Percentiles rank a stretch among this genome's conserved stretches.
phyloP scores from a whole-genome alignment of 164 flowering plant species.

The Vitis riparia region DNA sequence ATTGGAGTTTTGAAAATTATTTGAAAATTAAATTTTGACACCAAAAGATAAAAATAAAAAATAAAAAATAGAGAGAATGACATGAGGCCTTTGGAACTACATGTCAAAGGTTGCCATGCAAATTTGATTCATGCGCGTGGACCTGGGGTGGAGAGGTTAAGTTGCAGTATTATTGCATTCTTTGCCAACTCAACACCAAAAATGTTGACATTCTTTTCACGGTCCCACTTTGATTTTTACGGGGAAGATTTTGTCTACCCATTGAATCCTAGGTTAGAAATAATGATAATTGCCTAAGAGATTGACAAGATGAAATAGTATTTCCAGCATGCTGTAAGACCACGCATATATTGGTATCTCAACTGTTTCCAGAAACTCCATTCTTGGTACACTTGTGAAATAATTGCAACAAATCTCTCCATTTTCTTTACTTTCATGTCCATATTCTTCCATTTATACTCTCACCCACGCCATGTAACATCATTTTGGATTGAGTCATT shows the following conservation, averaged over 20 bases:
- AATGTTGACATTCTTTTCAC: conserved; percentile 92
- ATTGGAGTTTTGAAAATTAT: too few species aligned
- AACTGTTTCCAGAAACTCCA: conserved; percentile 86
- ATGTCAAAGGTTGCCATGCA: too few species aligned
- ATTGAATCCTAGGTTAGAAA: conserved; percentile 93
- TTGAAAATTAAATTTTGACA: too few species aligned
- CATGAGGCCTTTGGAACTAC: too few species aligned
- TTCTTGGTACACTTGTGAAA: conserved; percentile 42
- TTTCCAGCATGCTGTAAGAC: conserved; percentile 95
- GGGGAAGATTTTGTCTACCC: conserved; percentile 87
- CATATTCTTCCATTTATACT: too few species aligned
- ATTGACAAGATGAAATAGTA: conserved; percentile 98
- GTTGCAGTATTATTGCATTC: conserved; percentile 81
- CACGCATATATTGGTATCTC: conserved; percentile 83
- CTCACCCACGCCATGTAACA: too few species aligned
- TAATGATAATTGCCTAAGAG: conserved; percentile 90
- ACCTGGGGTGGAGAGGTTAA: background rate
- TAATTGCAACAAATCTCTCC: too few species aligned
- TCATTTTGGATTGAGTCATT: too few species aligned
- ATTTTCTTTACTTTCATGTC: too few species aligned
- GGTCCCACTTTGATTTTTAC: conserved; percentile 85
- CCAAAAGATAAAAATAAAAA: too few species aligned
- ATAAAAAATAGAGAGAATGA: too few species aligned
- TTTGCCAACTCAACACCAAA: conserved; percentile 87
- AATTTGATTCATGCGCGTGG: too few species aligned